These are phyloP conservation scores for Raffaelea albimanens DNA, from an alignment of 2,329 filamentous ascomycete genomes.

Conservation along the genomic window DNA sequence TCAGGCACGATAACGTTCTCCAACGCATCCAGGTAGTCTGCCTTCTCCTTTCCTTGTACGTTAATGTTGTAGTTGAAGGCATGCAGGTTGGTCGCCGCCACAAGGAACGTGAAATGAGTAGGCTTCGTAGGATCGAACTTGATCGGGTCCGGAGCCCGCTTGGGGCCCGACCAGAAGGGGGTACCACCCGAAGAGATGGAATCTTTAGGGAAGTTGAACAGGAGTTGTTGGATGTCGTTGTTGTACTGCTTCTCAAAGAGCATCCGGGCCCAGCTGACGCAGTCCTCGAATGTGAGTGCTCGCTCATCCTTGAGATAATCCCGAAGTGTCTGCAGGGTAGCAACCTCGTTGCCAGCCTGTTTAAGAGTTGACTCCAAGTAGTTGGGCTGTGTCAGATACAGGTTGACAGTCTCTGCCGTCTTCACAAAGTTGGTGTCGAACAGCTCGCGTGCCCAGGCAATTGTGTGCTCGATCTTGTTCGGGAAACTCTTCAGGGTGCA, in stretches of 20 bases:
- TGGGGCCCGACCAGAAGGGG: conserved; percentile 96
- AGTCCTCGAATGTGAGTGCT: conserved; percentile 88
- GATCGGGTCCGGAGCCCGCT: conserved; percentile 86
- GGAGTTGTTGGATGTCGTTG: conserved; percentile 88
- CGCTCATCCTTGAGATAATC: conserved; percentile 89
- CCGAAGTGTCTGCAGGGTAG: conserved; percentile 79
- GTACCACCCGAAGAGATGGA: conserved; percentile 79
- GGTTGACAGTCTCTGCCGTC: conserved; percentile 41
- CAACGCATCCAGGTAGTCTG: conserved; percentile 68
- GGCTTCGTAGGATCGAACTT: conserved; percentile 79
- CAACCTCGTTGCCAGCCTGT: conserved; percentile 90
- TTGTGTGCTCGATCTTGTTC: conserved; percentile 97
- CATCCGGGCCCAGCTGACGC: conserved; percentile 87
- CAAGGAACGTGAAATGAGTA: conserved; percentile 80
- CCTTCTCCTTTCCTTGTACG: conserved; percentile 60
- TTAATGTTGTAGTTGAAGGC: conserved; percentile 98
- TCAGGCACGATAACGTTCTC: conserved; percentile 94
- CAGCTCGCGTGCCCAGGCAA: conserved; percentile 93
- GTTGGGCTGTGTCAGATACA: conserved; percentile 85
- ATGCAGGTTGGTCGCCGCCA: conserved; percentile 83
- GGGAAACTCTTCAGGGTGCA: conserved; percentile 96
- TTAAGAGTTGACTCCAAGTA: conserved; percentile 82
- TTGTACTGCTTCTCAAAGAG: conserved; percentile 96
- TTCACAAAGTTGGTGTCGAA: conserved; percentile 94
- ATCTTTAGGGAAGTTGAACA: conserved; percentile 97